Evolutionary conservation across 1,284 basidiomycete genomes (phyloP).

Genomic region (Marasmius oreades): DNA sequence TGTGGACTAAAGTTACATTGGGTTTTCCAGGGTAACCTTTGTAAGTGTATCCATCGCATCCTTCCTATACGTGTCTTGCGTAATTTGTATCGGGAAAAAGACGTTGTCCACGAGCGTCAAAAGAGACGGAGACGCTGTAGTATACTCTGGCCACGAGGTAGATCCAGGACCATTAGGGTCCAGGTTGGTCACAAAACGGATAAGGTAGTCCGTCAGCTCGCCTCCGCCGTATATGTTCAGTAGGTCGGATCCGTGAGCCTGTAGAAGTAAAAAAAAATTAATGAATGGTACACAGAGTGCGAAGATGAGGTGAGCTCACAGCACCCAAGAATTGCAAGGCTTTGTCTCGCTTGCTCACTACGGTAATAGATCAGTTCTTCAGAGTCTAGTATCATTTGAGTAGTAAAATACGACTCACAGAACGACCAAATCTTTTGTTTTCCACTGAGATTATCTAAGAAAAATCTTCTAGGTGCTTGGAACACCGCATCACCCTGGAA

Average conservation of each 20-base stretch:
- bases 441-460: conserved; percentile 37
- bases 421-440: conserved; percentile 48
- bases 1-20: conserved; percentile 32
- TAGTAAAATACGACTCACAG: conserved; percentile 26
- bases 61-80: conserved; percentile 40
- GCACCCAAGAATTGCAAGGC: conserved; percentile 39
- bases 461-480: conserved; percentile 49
- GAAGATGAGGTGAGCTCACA: conserved; percentile 25
- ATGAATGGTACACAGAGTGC: conserved; percentile 10
- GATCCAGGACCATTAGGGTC: conserved; percentile 43
- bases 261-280: conserved; percentile 5
- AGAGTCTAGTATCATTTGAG: neutral
- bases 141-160: conserved; percentile 49
- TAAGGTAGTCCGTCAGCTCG: conserved; percentile 38
- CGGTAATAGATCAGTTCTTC: neutral
- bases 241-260: conserved; percentile 38
- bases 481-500: conserved; percentile 51
- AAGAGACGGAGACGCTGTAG: conserved; percentile 27
- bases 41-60: conserved; percentile 38
- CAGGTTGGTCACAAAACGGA: conserved; percentile 38
- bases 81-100: conserved; percentile 28
- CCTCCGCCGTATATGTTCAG: conserved; percentile 32
- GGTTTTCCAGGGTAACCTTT: conserved; percentile 33
- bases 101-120: conserved; percentile 46
- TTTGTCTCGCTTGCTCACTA: conserved; percentile 46